Base-by-base conservation (phyloP, 768 basidiomycete species). In the Pleurotus salmoneostramineus region DNA sequence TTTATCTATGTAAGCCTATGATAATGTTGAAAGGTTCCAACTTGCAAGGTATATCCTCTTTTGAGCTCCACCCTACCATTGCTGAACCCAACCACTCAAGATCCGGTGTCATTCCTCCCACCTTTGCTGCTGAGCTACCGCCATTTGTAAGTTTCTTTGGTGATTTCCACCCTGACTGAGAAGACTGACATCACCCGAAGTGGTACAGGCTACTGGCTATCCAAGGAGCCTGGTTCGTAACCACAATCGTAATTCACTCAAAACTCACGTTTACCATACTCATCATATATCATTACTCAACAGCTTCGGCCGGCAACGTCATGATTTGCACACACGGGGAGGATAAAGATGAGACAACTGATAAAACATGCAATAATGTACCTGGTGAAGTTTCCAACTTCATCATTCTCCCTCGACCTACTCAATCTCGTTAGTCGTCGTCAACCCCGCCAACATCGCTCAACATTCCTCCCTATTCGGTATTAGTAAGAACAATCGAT, bases 91-190 rank as follows among this genome's bases (percentile, higher is more conserved):
- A 45, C n/a, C n/a, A 6, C 44, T 7, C 17, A 21, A 55, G 52
- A 55, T 43, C 52, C 52, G 15, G 40, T 55, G 5, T 40, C 52
- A 42, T 55, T 55, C 40, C 36, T 55, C 11, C 52, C 52, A 43
- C 40, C 52, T 42, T 40, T 55, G n/a, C 27, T 55, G 32, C 40
- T 55, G n/a, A 27, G 52, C 3, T 55, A 55, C 43, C 52, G 52
- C 2, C 52, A 55, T 27, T 55, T 55, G 52, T 42, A 12, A 21
- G 52, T 55, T 27, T 51, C 33, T 15, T 17, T n/a, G 0, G 2
- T 3, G 33, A 4, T 5, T 33, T 21, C 48, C 40, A 42, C 40
- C 10, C 40, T n/a, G 40, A n/a, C 40, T n/a, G n/a, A 42, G 1
- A n/a, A n/a, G 8, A 42, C 40, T 10, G 10, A 42, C n/a, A 10